A percentile compares a stretch with the other conserved stretches of the same genome.
phyloP scores from a whole-genome alignment of 2,329 filamentous ascomycete genomes.

The Diaporthe sp. region DNA sequence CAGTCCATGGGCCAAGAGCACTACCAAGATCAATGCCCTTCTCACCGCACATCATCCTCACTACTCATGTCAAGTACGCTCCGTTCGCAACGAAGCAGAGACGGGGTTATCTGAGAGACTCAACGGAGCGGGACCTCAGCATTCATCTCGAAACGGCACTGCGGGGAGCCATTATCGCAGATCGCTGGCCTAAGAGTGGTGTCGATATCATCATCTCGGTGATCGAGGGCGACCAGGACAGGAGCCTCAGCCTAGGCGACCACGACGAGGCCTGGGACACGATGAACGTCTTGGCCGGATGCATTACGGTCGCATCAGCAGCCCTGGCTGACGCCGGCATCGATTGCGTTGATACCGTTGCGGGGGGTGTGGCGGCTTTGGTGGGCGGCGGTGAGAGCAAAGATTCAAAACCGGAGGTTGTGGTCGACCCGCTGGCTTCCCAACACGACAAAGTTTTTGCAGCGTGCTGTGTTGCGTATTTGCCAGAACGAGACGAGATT shows the following conservation, averaged over 20 bases:
- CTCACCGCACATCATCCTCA: constrained; percentile 91
- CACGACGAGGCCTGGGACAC: constrained; percentile 82
- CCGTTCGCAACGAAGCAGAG: constrained; percentile 90
- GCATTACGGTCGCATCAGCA: constrained; percentile 93
- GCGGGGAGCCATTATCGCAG: constrained; percentile 89
- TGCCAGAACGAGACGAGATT: constrained; percentile 89
- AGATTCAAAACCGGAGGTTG: constrained; percentile 58
- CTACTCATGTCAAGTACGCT: constrained; percentile 95
- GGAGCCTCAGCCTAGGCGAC: constrained; percentile 60
- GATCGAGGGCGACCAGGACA: constrained; percentile 92
- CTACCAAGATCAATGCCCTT: constrained; percentile 92
- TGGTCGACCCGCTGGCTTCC: constrained; percentile 86
- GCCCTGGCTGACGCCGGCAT: constrained; percentile 96
- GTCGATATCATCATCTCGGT: constrained; percentile 96
- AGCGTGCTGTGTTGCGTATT: constrained; percentile 90
- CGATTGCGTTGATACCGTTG: constrained; percentile 92
- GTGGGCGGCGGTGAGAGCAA: constrained; percentile 60
- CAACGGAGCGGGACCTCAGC: constrained; percentile 88
- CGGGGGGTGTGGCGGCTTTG: constrained; percentile 89
- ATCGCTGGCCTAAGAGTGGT: constrained; percentile 98
- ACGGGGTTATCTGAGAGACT: constrained; percentile 88
- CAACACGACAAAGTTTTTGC: constrained; percentile 85
- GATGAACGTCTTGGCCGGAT: constrained; percentile 92
- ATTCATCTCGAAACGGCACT: constrained; percentile 93
- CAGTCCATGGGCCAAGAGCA: constrained; percentile 92